Percentiles rank a stretch among this genome's conserved stretches.
These are phyloP conservation scores for Gossypium turneri DNA, from an alignment of 345 rosid species.

Conservation along the genomic window DNA sequence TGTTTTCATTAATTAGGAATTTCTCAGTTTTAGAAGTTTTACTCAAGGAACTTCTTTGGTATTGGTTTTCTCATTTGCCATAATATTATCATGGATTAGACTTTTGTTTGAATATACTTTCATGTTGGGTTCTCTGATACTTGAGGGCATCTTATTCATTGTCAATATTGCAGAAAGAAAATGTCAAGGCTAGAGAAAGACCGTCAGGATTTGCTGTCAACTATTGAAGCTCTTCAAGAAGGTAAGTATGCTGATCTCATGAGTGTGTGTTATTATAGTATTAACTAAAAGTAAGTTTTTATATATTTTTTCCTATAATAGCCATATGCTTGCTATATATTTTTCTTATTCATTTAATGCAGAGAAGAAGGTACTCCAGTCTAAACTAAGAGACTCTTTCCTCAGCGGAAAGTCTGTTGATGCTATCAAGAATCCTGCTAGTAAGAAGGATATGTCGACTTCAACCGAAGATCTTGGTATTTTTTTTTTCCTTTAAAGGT, in stretches of 20 bases:
- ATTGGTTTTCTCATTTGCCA: not conserved
- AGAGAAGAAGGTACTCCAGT: slow-evolving; percentile 93
- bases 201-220: slow-evolving; percentile 78
- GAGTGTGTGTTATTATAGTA: not conserved
- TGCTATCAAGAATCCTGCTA: slow-evolving; percentile 30
- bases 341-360: slow-evolving; percentile 24
- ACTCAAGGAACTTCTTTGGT: not conserved
- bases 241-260: slow-evolving; percentile 38
- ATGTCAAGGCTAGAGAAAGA: slow-evolving; percentile 77
- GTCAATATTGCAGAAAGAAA: slow-evolving; percentile 63
- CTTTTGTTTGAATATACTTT: slow-evolving; percentile 7
- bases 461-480: slow-evolving; percentile 89
- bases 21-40: not conserved
- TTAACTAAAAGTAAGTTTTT: not conserved
- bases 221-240: slow-evolving; percentile 88
- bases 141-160: slow-evolving; percentile 10
- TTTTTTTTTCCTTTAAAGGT: not conserved
- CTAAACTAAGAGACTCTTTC: slow-evolving; percentile 76
- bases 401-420: slow-evolving; percentile 48
- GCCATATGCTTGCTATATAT: slow-evolving; percentile 10
- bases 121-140: not conserved
- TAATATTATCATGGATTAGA: slow-evolving; percentile 1
- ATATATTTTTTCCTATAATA: not conserved
- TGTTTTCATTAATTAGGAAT: not conserved
- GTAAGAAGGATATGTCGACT: slow-evolving; percentile 62